phyloP scores from a whole-genome alignment of 805 yeast genomes.

The Ogataea trehalophila region DNA sequence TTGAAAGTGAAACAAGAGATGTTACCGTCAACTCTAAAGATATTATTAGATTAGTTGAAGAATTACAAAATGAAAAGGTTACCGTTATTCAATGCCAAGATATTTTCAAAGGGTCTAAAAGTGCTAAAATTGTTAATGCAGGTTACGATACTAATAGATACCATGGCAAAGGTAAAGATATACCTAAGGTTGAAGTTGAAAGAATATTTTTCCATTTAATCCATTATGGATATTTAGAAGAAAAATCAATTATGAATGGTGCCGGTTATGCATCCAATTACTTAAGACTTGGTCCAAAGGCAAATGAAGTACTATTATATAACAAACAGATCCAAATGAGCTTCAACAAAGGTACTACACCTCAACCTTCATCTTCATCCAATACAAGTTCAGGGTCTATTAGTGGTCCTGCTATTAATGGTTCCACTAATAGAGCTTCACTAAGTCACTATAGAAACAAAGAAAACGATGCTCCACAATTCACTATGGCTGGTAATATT shows the following conservation, averaged over 20 bases:
- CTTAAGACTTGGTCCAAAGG: constrained; percentile 56
- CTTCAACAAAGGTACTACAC: constrained; percentile 31
- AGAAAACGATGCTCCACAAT: constrained; percentile 15
- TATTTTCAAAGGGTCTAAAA: constrained; percentile 67
- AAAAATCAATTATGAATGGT: constrained; percentile 65
- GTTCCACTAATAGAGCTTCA: background rate
- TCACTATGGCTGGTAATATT: constrained; percentile 16
- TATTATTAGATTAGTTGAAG: constrained; percentile 54
- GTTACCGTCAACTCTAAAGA: constrained; percentile 60
- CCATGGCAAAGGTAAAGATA: constrained; percentile 66
- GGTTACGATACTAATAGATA: constrained; percentile 57
- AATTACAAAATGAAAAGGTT: constrained; percentile 53
- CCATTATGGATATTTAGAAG: constrained; percentile 59
- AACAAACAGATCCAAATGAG: constrained; percentile 44
- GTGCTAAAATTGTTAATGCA: constrained; percentile 52
- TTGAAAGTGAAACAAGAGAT: constrained; percentile 51
- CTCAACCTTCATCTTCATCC: background rate
- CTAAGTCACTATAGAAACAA: constrained; percentile 9
- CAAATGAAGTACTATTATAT: constrained; percentile 39
- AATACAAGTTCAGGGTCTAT: background rate
- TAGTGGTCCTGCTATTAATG: constrained; percentile 3
- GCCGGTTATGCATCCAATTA: constrained; percentile 83
- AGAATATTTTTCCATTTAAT: constrained; percentile 77
- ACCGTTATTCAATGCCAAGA: constrained; percentile 82
- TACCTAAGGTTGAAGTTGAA: constrained; percentile 69